Evolutionary conservation across 208 protist genomes (phyloP), one percentile per base, ranked within the genome.

Genomic region (Acanthamoeba polyphaga): DNA sequence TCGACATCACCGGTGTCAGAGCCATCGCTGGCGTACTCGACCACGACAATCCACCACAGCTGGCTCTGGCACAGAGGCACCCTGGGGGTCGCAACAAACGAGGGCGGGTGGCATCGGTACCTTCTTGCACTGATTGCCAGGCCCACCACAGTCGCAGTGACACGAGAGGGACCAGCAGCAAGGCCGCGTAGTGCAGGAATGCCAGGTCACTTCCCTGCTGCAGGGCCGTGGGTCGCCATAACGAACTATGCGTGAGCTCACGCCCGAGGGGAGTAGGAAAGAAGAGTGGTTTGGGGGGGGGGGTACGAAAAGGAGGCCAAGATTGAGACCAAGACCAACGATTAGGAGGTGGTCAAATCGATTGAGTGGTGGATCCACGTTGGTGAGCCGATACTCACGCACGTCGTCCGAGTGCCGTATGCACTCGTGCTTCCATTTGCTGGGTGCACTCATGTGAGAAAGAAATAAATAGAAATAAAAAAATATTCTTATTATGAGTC

Each of bases 391-490:
- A 22, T 53, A 82, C 72, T 82, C 72, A 3, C 72, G 72, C n/a
- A 82, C 72, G 38, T 82, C 72, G 19, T 82, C 38, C 10, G 72
- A 43, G 38, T 82, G 72, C 7, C 7, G 72, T 13, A 82, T 43
- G 72, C 72, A 82, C 38, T 82, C 72, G 38, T 82, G 46, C 72
- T n/a, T 82, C 72, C 64, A 72, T 34, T 34, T 72, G 64, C 13
- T 8, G 64, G n/a, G 6, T 7, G n/a, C 29, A n/a, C 64, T 72
- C n/a, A n/a, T 72, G 64, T 2, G 13, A 72, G 38, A 72, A 72
- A 34, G 8, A 72, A 72, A 72, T 10, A n/a, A 38, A n/a, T 38
- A 38, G 2, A 38, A 38, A 38, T 38, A n/a, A n/a, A n/a, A n/a
- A n/a, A n/a, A n/a, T n/a, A n/a, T n/a, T n/a, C n/a, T n/a, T n/a